Conservation (phyloP, 768 basidiomycete genomes). For the Boletus tomentosulus region DNA sequence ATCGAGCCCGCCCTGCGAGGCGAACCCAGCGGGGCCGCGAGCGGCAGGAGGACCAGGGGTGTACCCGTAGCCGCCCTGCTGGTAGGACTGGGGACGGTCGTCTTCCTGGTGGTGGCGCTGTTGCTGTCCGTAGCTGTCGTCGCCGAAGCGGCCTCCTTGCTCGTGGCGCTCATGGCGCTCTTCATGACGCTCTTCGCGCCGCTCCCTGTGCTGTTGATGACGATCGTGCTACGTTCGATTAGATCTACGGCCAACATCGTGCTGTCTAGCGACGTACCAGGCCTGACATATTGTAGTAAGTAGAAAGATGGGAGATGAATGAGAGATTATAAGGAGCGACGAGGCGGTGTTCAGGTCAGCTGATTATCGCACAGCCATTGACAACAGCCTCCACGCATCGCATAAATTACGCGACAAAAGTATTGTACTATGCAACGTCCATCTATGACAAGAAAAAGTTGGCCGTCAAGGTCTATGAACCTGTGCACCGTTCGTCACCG, state of each 20-base stretch:
- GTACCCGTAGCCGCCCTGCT: neutral
- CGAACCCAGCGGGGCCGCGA: neutral
- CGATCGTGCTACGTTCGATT: neutral
- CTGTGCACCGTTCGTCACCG: constrained; percentile 6
- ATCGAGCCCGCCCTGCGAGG: constrained; percentile 14
- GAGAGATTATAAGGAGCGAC: neutral
- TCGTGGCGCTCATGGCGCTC: constrained; percentile 6
- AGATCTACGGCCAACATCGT: neutral
- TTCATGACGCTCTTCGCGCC: constrained; percentile 6
- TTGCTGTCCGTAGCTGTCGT: neutral
- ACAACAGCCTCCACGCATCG: no score
- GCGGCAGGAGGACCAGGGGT: neutral
- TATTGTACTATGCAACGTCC: no score
- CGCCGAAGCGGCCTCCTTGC: neutral
- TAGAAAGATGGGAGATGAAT: neutral
- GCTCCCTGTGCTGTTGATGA: constrained; percentile 12
- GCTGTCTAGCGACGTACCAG: neutral
- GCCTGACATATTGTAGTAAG: constrained; percentile 11
- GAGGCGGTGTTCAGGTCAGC: neutral
- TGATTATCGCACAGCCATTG: neutral
- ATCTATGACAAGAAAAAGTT: no score
- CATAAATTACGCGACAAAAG: no score
- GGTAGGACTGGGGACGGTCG: constrained; percentile 4
- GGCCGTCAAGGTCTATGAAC: neutral
- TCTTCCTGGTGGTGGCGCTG: neutral